These are phyloP conservation scores for Phytopythium litorale DNA, from an alignment of 352 stramenopile species.

Conservation along the genomic window DNA sequence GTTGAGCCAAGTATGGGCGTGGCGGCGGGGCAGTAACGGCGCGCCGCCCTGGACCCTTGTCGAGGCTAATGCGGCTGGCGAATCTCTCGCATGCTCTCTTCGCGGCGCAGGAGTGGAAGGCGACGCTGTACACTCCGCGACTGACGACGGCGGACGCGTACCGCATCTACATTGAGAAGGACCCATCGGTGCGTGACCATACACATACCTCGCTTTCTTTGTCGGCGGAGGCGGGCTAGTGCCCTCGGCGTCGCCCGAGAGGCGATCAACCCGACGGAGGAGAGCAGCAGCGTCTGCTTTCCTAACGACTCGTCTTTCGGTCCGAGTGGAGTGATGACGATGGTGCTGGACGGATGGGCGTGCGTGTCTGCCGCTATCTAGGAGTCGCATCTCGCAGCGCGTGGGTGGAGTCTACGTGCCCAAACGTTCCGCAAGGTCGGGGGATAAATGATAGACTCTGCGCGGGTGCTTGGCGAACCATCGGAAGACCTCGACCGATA, in stretches of 20 bases:
- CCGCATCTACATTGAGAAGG: conserved; percentile 82
- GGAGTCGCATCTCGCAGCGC: conserved; percentile 29
- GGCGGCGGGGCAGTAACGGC: background rate
- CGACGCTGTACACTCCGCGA: conserved; percentile 52
- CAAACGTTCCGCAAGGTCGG: conserved; percentile 24
- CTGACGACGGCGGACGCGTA: conserved; percentile 72
- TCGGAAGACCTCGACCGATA: background rate
- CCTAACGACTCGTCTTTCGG: background rate
- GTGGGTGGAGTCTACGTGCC: conserved; percentile 21
- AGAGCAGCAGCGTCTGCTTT: background rate
- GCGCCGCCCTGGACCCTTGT: background rate
- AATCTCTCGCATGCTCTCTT: background rate
- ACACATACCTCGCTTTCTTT: background rate
- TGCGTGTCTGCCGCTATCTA: conserved; percentile 20
- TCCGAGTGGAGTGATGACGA: conserved; percentile 1
- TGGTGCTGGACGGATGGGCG: conserved; percentile 19
- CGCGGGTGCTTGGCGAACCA: background rate
- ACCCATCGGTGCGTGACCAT: conserved; percentile 36
- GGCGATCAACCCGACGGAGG: background rate
- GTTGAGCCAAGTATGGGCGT: background rate
- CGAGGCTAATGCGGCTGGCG: background rate
- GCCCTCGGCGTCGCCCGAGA: background rate
- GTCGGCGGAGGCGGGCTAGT: conserved; percentile 2
- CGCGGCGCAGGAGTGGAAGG: conserved; percentile 31
- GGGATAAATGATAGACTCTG: background rate